Conservation (phyloP, 2,329 filamentous ascomycete genomes). For the Cordyceps tenuipes region DNA sequence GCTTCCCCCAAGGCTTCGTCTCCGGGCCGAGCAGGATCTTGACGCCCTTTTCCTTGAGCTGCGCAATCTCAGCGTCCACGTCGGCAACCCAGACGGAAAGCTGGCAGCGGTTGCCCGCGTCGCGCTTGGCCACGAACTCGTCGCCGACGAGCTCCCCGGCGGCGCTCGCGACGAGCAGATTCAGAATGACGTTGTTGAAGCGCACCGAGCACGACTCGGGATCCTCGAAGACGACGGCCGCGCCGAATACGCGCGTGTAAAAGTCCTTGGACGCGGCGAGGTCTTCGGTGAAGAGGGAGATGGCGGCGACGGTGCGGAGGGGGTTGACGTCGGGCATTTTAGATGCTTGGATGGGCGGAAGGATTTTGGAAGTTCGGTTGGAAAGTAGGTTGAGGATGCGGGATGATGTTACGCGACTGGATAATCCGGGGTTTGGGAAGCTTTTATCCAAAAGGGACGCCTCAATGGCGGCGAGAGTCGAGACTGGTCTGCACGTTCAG, state of each 20-base stretch:
- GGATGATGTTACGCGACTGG: background rate
- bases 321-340: background rate
- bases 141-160: constrained; percentile 8
- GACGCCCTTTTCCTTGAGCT: constrained; percentile 10
- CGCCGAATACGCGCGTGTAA: constrained; percentile 12
- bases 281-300: constrained; percentile 13
- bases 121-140: background rate
- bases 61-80: constrained; percentile 13
- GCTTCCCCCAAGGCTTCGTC: constrained; percentile 13
- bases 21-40: constrained; percentile 9
- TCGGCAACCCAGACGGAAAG: constrained; percentile 13
- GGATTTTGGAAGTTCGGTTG: too few relatives aligned
- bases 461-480: background rate
- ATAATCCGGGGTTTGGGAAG: too few relatives aligned
- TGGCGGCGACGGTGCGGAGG: constrained; percentile 11
- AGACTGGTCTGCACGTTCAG: background rate
- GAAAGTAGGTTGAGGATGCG: background rate
- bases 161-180: constrained; percentile 2
- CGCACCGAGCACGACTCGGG: constrained; percentile 13
- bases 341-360: background rate
- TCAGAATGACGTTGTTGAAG: constrained; percentile 13
- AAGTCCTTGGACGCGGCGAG: constrained; percentile 2
- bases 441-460: background rate
- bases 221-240: constrained; percentile 12
- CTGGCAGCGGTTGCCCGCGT: constrained; percentile 11